phyloP scores from a whole-genome alignment of 192 early-diverging fungal genomes.

The Backusella morwellensis region DNA sequence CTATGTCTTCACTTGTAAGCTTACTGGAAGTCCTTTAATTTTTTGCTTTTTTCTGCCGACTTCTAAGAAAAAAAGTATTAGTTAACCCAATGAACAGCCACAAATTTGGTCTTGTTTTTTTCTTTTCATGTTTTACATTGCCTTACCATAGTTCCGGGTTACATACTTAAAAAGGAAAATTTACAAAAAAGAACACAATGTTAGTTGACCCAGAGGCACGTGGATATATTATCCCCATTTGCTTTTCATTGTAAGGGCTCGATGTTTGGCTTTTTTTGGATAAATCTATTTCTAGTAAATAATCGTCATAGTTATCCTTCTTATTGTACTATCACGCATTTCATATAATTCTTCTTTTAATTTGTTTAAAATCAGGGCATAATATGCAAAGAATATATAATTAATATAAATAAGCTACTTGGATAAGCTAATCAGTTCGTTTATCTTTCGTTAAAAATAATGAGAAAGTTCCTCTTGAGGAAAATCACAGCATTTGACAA shows the following conservation, averaged over 20 bases:
- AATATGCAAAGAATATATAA: not conserved
- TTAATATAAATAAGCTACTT: too few species aligned
- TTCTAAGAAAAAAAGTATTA: not conserved
- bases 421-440: not conserved
- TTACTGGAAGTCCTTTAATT: not conserved
- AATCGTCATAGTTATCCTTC: too few species aligned
- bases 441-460: not conserved
- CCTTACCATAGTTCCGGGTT: not conserved
- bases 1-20: not conserved
- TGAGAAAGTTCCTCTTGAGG: not conserved
- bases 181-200: not conserved
- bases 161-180: not conserved
- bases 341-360: not conserved
- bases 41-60: not conserved
- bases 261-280: not conserved
- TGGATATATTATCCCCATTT: not conserved
- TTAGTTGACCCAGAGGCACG: not conserved
- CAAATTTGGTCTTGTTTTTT: not conserved
- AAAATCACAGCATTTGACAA: not conserved
- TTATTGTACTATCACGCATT: not conserved
- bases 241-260: not conserved
- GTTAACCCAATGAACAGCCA: not conserved
- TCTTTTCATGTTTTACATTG: not conserved
- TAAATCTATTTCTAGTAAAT: not conserved
- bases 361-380: too few species aligned